These are phyloP conservation scores for Strigomonas galati DNA, from an alignment of 208 protist genomes.

Conservation along the genomic window DNA sequence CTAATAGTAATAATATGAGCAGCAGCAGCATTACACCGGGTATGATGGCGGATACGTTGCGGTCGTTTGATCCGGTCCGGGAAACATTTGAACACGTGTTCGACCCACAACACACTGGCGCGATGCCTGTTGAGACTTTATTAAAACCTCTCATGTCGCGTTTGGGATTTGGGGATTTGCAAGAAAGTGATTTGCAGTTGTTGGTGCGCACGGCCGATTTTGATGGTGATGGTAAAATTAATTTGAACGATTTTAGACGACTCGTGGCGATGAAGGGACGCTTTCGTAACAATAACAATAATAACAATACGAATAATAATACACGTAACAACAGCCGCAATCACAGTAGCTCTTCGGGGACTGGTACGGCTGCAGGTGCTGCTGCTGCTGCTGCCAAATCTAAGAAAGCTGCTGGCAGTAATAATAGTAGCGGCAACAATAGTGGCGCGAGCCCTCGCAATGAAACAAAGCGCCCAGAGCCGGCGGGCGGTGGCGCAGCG, in stretches of 20 bases:
- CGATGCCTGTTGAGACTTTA: constrained; percentile 73
- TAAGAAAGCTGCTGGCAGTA: too few species aligned
- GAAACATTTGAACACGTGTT: constrained; percentile 89
- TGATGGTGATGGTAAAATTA: constrained; percentile 90
- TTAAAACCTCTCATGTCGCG: constrained; percentile 82
- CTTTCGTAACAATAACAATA: constrained; percentile 20
- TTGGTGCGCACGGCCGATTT: constrained; percentile 92
- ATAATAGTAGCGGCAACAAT: background rate
- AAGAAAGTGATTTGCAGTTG: constrained; percentile 76
- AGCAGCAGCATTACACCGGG: background rate
- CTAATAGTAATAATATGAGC: background rate
- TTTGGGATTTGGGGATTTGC: constrained; percentile 84
- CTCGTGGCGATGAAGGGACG: constrained; percentile 77
- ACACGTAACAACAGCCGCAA: background rate
- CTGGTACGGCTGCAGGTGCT: too few species aligned
- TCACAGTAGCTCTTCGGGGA: too few species aligned
- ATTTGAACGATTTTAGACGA: constrained; percentile 84
- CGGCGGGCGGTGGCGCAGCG: too few species aligned
- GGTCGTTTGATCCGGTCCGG: constrained; percentile 68
- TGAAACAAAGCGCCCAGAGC: background rate
- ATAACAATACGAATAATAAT: constrained; percentile 4
- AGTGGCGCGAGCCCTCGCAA: too few species aligned
- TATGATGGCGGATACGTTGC: background rate
- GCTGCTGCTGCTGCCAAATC: too few species aligned
- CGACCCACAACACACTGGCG: constrained; percentile 80